Percentiles rank a stretch among this genome's conserved stretches.
Evolutionary conservation across 2,329 filamentous ascomycete genomes (phyloP).

Genomic region (Verticillium dahliae): DNA sequence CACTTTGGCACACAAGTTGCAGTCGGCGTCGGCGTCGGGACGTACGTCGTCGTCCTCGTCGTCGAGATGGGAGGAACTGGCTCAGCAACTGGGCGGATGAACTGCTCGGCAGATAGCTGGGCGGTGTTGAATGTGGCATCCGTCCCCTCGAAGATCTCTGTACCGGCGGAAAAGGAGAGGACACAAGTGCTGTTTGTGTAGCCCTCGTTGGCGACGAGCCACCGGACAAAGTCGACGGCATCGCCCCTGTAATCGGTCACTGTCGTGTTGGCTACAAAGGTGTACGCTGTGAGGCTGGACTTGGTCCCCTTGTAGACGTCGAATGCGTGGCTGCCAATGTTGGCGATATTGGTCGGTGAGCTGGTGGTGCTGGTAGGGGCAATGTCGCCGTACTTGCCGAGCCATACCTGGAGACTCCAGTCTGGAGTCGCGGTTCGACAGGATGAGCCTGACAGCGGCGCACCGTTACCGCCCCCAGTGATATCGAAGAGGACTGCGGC

Average conservation of each 20-base stretch:
- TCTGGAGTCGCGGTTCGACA: neutral
- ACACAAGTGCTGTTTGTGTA: neutral
- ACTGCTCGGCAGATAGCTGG: neutral
- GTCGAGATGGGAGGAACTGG: neutral
- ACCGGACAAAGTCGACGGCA: neutral
- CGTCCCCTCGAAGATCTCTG: neutral
- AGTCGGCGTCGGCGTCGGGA: neutral
- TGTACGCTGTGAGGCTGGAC: neutral
- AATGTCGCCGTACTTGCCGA: neutral
- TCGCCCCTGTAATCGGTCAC: neutral
- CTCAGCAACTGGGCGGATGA: neutral
- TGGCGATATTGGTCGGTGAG: neutral
- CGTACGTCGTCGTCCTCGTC: neutral
- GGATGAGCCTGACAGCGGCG: too few relatives aligned
- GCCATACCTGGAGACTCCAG: constrained; percentile 1
- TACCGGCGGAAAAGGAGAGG: neutral
- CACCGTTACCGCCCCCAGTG: too few relatives aligned
- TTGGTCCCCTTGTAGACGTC: neutral
- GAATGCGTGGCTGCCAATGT: neutral
- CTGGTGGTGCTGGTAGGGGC: neutral
- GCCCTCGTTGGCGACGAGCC: neutral
- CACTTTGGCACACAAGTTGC: neutral
- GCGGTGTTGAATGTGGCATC: neutral
- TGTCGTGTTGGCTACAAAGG: neutral
- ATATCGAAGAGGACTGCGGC: too few relatives aligned